These are phyloP conservation scores for Lichtheimia ramosa DNA, from an alignment of 371 early-diverging fungal species.

Conservation along the genomic window DNA sequence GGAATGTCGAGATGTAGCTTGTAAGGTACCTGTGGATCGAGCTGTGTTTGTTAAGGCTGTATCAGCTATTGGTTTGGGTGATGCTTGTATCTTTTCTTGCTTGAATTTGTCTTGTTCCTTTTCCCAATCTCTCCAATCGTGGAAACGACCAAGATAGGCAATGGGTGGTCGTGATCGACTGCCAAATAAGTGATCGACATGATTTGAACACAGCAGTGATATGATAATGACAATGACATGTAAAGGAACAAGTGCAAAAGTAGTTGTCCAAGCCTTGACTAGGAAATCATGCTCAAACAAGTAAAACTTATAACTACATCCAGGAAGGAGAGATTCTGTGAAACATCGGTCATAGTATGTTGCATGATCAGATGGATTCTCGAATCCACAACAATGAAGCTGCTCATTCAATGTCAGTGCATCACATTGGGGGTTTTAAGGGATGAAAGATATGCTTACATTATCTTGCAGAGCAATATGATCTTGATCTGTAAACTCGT, in stretches of 20 bases:
- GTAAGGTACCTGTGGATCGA: no score
- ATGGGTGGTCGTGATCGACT: slow-evolving; percentile 15
- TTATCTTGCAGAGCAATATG: slow-evolving; percentile 17
- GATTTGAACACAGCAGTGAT: slow-evolving; percentile 24
- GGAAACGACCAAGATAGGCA: slow-evolving; percentile 18
- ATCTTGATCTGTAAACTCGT: slow-evolving; percentile 11
- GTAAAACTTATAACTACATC: slow-evolving; percentile 28
- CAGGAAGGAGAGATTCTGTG: slow-evolving; percentile 29
- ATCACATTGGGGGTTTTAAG: background rate
- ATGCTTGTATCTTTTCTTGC: background rate
- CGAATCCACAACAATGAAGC: slow-evolving; percentile 36
- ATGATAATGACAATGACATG: slow-evolving; percentile 22
- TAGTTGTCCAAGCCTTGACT: slow-evolving; percentile 16
- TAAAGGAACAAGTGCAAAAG: slow-evolving; percentile 24
- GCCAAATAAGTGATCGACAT: slow-evolving; percentile 21
- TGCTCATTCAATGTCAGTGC: background rate
- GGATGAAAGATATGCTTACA: slow-evolving; percentile 12
- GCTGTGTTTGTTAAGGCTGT: background rate
- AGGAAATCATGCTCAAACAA: slow-evolving; percentile 25
- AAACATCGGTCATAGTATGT: slow-evolving; percentile 23
- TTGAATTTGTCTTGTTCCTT: slow-evolving; percentile 1
- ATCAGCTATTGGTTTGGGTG: background rate
- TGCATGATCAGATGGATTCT: slow-evolving; percentile 38
- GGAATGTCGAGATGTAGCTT: background rate
- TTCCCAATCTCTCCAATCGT: slow-evolving; percentile 20